Conservation (phyloP, 768 basidiomycete genomes). For the Podaxis sp. region DNA sequence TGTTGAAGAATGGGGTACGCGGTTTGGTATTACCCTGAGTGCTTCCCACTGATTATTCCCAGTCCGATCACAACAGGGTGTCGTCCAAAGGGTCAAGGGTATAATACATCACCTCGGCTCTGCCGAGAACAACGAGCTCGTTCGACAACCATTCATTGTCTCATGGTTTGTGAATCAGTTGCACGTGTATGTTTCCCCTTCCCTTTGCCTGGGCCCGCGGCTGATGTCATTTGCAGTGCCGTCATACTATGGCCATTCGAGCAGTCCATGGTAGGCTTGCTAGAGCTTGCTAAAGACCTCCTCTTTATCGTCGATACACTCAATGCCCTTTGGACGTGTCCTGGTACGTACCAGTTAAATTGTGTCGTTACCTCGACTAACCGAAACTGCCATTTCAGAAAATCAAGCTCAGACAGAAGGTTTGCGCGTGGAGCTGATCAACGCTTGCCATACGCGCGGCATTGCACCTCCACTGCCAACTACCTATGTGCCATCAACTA, state of each 20-base stretch:
- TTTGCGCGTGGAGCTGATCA: not conserved
- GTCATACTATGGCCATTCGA: constrained; percentile 67
- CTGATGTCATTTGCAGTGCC: constrained; percentile 30
- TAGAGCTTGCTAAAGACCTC: constrained; percentile 67
- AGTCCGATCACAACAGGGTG: constrained; percentile 71
- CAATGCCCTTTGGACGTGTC: constrained; percentile 68
- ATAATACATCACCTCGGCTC: constrained; percentile 54
- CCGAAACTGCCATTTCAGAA: not conserved
- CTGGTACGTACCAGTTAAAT: constrained; percentile 28
- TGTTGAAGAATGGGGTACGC: constrained; percentile 80
- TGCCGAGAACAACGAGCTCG: constrained; percentile 53
- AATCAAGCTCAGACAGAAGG: constrained; percentile 4
- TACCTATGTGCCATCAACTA: not conserved
- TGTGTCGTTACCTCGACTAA: not conserved
- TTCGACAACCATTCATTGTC: constrained; percentile 68
- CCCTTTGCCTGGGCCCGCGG: not conserved
- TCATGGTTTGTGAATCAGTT: constrained; percentile 73
- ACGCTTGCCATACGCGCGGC: constrained; percentile 11
- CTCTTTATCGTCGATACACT: constrained; percentile 64
- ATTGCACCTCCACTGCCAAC: constrained; percentile 9
- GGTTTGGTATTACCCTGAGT: not conserved
- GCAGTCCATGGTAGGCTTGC: constrained; percentile 50
- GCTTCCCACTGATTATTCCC: constrained; percentile 1
- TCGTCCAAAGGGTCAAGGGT: constrained; percentile 59
- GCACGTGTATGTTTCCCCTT: constrained; percentile 46